Evolutionary conservation across 140 eudicot genomes (phyloP), one percentile per base, ranked within the genome.

Genomic region (Flaveria floridana): DNA sequence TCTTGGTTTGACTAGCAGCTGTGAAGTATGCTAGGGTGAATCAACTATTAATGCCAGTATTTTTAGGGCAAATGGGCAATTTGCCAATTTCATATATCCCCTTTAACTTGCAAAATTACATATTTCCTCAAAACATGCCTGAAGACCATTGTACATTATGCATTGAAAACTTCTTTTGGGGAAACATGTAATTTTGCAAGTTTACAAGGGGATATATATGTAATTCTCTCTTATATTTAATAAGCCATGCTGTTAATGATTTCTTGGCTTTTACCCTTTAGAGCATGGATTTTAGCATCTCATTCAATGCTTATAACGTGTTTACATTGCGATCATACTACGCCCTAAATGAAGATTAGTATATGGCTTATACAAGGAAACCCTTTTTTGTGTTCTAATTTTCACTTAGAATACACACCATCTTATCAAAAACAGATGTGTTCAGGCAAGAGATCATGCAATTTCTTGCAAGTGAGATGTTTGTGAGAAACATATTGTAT

Each of bases 1-100:
- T 71, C 6, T 71, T 51, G 48, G 76, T 71, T 52, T 41, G 37
- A 19, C 26, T 71, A 30, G 18, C 65, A 71, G 6, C 65, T 34
- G 37, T 6, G 19, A 55, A 55, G 52, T 53, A 55, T 55, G 41
- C 41, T 34, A 34, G 41, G 41, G 41, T 34, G 41, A 34, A 34
- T 34, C 6, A 34, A 34, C 41, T 34, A 34, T 34, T 34, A 4
- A 34, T 34, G 39, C 41, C 41, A 34, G 6, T 34, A 34, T 34
- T 34, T 30, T 4, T 6, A 34, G 41, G 41, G 37, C 37, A 28
- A 28, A 28, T 28, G 37, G 41, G 41, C 41, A 34, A 34, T 34
- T 34, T 34, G 41, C 7, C 41, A 34, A 34, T 34, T 34, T 34
- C 41, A 34, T 34, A 34, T 30, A 4, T 30, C 39, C 39, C 39